A percentile compares a stretch with the other conserved stretches of the same genome.
phyloP scores from a whole-genome alignment of 257 asterid genomes.

The Voacanga thouarsii region DNA sequence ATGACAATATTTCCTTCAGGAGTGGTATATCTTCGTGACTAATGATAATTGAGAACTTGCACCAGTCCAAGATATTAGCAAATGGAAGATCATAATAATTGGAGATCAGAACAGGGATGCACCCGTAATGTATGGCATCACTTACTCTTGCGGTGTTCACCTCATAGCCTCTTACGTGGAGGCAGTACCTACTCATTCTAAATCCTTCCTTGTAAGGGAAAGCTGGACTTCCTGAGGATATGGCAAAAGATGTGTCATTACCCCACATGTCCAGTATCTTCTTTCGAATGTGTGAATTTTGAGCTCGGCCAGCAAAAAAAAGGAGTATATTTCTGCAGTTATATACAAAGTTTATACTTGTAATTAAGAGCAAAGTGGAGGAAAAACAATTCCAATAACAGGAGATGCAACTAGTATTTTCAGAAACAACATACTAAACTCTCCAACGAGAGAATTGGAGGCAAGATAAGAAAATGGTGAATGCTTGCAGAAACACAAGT shows the following conservation, averaged over 20 bases:
- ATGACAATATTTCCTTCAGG: conserved; percentile 46
- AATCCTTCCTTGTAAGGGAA: conserved; percentile 67
- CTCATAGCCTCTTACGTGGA: conserved; percentile 78
- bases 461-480: neutral
- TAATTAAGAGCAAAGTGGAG: neutral
- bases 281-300: conserved; percentile 51
- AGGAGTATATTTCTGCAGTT: conserved; percentile 49
- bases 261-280: conserved; percentile 49
- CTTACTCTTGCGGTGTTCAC: conserved; percentile 82
- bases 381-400: neutral
- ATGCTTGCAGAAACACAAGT: neutral
- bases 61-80: conserved; percentile 68
- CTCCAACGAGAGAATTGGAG: neutral
- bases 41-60: conserved; percentile 55
- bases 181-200: conserved; percentile 67
- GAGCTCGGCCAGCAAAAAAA: conserved; percentile 75
- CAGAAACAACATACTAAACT: neutral
- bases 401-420: neutral
- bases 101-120: conserved; percentile 71
- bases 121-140: conserved; percentile 73
- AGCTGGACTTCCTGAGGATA: conserved; percentile 48
- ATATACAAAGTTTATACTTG: neutral
- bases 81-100: conserved; percentile 78
- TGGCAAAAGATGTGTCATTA: conserved; percentile 52
- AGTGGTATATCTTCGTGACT: conserved; percentile 42